Evolutionary conservation across 495 filamentous ascomycete genomes (phyloP).

Genomic region (Aspergillus coremiiformis): DNA sequence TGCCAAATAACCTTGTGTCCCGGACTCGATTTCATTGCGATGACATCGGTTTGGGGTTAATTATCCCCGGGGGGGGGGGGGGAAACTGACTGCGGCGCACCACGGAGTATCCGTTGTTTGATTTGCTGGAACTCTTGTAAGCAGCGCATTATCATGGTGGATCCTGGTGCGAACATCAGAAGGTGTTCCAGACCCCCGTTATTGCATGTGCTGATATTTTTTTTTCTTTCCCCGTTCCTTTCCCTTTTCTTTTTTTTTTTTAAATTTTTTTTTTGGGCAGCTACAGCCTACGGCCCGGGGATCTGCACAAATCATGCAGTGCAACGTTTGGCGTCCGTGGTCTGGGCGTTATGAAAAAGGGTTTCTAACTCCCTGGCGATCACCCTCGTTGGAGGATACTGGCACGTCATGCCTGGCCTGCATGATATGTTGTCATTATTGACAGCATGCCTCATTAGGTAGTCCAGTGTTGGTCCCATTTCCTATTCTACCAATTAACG

Average conservation of each 20-base stretch:
- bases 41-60: slow-evolving; percentile 10
- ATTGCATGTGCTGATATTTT: slow-evolving; percentile 9
- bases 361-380: slow-evolving; percentile 11
- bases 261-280: slow-evolving; percentile 21
- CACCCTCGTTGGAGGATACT: slow-evolving; percentile 5
- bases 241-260: too few relatives aligned
- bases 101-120: slow-evolving; percentile 6
- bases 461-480: slow-evolving; percentile 8
- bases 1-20: slow-evolving; percentile 8
- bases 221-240: too few relatives aligned
- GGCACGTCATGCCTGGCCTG: slow-evolving; percentile 20
- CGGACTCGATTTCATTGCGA: slow-evolving; percentile 6
- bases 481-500: slow-evolving; percentile 6
- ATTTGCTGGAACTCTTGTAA: slow-evolving; percentile 13
- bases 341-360: slow-evolving; percentile 10
- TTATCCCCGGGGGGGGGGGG: slow-evolving; percentile 8
- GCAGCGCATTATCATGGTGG: slow-evolving; percentile 17
- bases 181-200: slow-evolving; percentile 8
- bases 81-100: slow-evolving; percentile 4
- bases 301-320: slow-evolving; percentile 20
- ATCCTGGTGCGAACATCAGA: slow-evolving; percentile 17
- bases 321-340: slow-evolving; percentile 15
- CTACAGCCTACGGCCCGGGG: slow-evolving; percentile 9
- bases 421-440: slow-evolving; percentile 11
- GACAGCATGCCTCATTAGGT: not conserved